Evolutionary conservation across 2,329 filamentous ascomycete species (phyloP).

Genomic region (Cladosporium halotolerans): DNA sequence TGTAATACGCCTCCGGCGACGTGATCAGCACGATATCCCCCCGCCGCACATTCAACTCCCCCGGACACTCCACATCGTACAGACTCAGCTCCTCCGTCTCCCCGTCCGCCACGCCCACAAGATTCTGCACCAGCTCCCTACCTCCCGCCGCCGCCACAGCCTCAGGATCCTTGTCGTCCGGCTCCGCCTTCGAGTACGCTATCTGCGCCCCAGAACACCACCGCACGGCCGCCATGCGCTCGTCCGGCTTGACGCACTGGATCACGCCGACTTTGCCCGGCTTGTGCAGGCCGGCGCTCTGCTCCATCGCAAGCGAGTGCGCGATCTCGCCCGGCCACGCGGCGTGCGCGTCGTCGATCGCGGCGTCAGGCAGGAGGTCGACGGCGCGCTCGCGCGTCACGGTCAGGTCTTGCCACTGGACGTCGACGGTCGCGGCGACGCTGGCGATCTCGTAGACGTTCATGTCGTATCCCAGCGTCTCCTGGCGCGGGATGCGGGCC

Average conservation of each 20-base stretch:
- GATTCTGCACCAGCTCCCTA: constrained; percentile 6
- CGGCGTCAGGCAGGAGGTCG: constrained; percentile 44
- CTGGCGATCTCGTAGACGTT: constrained; percentile 50
- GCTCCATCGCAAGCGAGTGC: constrained; percentile 20
- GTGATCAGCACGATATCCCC: constrained; percentile 49
- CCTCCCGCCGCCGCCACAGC: background rate
- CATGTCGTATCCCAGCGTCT: constrained; percentile 51
- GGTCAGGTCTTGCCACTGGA: constrained; percentile 55
- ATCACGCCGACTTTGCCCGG: constrained; percentile 51
- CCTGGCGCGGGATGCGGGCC: constrained; percentile 39
- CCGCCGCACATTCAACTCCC: constrained; percentile 42
- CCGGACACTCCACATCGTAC: constrained; percentile 50
- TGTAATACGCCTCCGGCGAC: constrained; percentile 20
- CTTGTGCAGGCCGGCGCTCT: constrained; percentile 14
- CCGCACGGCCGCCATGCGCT: constrained; percentile 50
- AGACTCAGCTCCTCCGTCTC: constrained; percentile 48
- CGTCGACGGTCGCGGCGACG: constrained; percentile 44
- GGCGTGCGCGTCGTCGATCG: constrained; percentile 49
- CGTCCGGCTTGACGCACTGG: constrained; percentile 49
- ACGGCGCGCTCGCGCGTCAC: constrained; percentile 42
- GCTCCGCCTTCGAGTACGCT: constrained; percentile 48
- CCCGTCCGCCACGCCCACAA: constrained; percentile 15
- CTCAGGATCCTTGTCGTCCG: constrained; percentile 33
- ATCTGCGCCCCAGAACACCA: constrained; percentile 52
- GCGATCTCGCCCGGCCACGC: constrained; percentile 52